Percentiles rank a stretch among this genome's conserved stretches.
Conservation (phyloP, 1,284 basidiomycete genomes). For the Entoloma clypeatum region DNA sequence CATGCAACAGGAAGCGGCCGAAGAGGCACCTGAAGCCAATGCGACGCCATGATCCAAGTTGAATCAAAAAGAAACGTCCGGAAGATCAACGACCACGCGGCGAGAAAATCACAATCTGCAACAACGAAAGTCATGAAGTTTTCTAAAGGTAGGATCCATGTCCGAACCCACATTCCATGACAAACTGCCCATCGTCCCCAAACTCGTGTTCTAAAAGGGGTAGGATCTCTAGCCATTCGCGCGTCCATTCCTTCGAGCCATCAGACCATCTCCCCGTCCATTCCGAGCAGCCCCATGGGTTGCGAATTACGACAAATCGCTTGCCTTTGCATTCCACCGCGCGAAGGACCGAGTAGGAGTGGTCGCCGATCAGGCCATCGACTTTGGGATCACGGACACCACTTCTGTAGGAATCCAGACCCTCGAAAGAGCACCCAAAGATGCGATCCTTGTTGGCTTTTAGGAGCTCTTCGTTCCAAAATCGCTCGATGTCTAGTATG, state of each 20-base stretch:
- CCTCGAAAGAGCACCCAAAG: conserved; percentile 41
- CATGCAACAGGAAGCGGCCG: conserved; percentile 37
- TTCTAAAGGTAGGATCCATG: conserved; percentile 5
- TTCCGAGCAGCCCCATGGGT: conserved; percentile 47
- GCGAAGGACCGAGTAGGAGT: conserved; percentile 47
- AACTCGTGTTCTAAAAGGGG: conserved; percentile 36
- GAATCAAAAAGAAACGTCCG: conserved; percentile 45
- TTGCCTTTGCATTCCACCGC: conserved; percentile 43
- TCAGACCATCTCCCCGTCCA: conserved; percentile 54
- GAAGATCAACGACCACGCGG: conserved; percentile 42
- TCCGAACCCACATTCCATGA: conserved; percentile 46
- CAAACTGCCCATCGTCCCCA: conserved; percentile 50
- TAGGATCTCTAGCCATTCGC: conserved; percentile 42
- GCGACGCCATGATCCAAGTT: conserved; percentile 45
- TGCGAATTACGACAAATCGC: conserved; percentile 45
- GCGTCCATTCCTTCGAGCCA: conserved; percentile 49
- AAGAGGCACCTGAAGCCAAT: conserved; percentile 42
- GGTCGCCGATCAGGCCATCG: conserved; percentile 36
- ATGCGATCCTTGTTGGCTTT: conserved; percentile 41
- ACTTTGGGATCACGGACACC: conserved; percentile 29
- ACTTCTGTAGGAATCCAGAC: conserved; percentile 29
- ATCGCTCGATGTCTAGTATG: conserved; percentile 40
- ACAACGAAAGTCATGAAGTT: conserved; percentile 1
- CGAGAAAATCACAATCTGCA: conserved; percentile 46
- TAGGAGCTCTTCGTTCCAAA: conserved; percentile 41